phyloP scores from a whole-genome alignment of 2,329 filamentous ascomycete genomes.

The Colletotrichum sp. region DNA sequence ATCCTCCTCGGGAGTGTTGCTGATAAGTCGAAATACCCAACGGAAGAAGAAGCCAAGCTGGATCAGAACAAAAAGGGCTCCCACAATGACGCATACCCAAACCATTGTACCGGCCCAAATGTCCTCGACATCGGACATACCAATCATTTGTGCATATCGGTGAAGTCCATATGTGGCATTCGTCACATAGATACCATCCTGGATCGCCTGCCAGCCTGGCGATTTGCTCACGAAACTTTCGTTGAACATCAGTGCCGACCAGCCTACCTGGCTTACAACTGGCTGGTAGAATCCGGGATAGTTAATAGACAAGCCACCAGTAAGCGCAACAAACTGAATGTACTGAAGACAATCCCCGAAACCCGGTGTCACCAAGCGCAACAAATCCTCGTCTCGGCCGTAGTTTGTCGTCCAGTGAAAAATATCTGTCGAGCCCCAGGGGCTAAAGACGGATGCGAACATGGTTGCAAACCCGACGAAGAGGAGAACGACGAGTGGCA shows the following conservation, averaged over 20 bases:
- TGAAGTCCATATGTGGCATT: constrained; percentile 83
- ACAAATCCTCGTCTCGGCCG: constrained; percentile 87
- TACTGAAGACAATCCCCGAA: constrained; percentile 98
- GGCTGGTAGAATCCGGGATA: constrained; percentile 97
- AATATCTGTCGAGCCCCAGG: constrained; percentile 89
- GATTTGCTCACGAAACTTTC: constrained; percentile 80
- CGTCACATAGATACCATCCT: constrained; percentile 87
- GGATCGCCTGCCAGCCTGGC: constrained; percentile 68
- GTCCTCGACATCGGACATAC: constrained; percentile 77
- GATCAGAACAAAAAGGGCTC: constrained; percentile 68
- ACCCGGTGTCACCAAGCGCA: constrained; percentile 91
- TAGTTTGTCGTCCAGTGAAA: constrained; percentile 99
- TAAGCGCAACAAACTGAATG: constrained; percentile 89
- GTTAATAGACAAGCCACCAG: constrained; percentile 82
- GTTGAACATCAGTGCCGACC: constrained; percentile 94
- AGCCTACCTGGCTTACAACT: constrained; percentile 83
- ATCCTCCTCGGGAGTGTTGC: constrained; percentile 81
- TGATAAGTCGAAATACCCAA: constrained; percentile 76
- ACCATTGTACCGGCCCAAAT: constrained; percentile 95
- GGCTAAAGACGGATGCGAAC: constrained; percentile 85
- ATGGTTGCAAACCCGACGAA: constrained; percentile 83
- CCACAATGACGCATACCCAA: constrained; percentile 83
- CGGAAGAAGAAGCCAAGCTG: constrained; percentile 79
- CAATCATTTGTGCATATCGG: constrained; percentile 79
- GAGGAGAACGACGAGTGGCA: constrained; percentile 80